phyloP scores from a whole-genome alignment of 2,329 filamentous ascomycete species.

The Ophiostoma ulmi region DNA sequence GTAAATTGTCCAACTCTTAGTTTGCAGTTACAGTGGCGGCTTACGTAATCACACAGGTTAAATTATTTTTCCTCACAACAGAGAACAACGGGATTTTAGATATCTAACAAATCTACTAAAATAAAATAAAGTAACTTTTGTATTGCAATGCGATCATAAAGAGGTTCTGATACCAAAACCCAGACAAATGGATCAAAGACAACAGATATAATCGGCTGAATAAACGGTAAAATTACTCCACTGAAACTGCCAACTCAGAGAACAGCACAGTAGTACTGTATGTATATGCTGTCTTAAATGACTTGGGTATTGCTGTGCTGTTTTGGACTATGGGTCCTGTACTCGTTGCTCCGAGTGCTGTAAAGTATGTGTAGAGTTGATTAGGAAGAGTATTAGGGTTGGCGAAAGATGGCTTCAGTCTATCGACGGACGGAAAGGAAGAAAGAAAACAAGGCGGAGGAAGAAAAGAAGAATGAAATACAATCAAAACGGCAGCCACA shows the following conservation, averaged over 20 bases:
- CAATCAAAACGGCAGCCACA: neutral
- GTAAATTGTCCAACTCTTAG: no score
- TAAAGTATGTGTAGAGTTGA: neutral
- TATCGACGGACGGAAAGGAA: neutral
- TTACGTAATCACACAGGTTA: no score
- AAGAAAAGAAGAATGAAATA: neutral
- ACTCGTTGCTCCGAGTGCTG: neutral
- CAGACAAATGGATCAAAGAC: neutral
- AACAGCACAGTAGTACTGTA: neutral
- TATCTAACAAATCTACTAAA: no score
- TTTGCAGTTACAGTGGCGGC: no score
- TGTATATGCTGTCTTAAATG: neutral
- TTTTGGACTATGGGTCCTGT: neutral
- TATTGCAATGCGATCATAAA: no score
- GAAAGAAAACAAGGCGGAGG: neutral
- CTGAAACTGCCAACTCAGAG: neutral
- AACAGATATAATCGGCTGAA: neutral
- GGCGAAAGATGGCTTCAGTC: neutral
- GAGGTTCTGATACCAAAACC: no score
- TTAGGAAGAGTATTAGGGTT: neutral
- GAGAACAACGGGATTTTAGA: no score
- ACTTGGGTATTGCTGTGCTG: neutral
- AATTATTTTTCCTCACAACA: no score
- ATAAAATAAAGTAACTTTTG: no score
- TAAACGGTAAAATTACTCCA: neutral